Evolutionary conservation across 148 eudicot species (phyloP), one percentile per base, ranked within the genome.

Genomic region (Cornus florida): DNA sequence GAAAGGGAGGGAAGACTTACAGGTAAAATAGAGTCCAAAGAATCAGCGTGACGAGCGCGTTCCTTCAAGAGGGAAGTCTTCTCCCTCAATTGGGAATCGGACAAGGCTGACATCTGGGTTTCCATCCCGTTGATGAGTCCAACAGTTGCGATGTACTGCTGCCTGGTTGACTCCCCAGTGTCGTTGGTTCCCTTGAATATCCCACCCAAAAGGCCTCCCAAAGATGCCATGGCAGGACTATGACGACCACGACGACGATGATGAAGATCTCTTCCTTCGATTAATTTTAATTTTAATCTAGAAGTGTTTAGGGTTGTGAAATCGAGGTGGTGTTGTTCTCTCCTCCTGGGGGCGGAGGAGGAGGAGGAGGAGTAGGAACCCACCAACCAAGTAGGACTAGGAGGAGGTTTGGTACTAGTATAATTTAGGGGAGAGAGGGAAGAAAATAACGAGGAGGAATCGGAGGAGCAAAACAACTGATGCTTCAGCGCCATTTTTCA

Each of bases 21-120:
- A 39, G 99, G 99, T 67, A 95, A 88, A n/a, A 93, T 86, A 31
- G 97, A 86, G 80, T 89, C 94, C 65, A 95, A 85, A 32, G 97
- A 85, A 74, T 91, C 90, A 73, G 92, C 93, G 12, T 31, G 8
- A 22, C 76, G 84, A 77, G 96, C 91, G 6, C 99, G 92, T 70
- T 88, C 82, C 39, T 86, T 89, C 80, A 95, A 86, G 57, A 82
- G 28, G 35, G 85, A 66, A 73, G 97, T 91, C 69, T 77, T 81
- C 0, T 93, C 92, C 53, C 90, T 79, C 80, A 95, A 81, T 31
- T 92, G 86, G 23, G 89, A 79, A 82, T 95, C 99, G 35, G 97
- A 88, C 2, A 95, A 85, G 70, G 87, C 69, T 2, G 84, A 77
- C 71, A 93, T 81, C 9, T 85, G 82, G 62, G 89, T 60, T 70